A percentile compares a stretch with the other conserved stretches of the same genome.
These are phyloP conservation scores for Megacollybia marginata DNA, from an alignment of 768 basidiomycete genomes.

Conservation along the genomic window DNA sequence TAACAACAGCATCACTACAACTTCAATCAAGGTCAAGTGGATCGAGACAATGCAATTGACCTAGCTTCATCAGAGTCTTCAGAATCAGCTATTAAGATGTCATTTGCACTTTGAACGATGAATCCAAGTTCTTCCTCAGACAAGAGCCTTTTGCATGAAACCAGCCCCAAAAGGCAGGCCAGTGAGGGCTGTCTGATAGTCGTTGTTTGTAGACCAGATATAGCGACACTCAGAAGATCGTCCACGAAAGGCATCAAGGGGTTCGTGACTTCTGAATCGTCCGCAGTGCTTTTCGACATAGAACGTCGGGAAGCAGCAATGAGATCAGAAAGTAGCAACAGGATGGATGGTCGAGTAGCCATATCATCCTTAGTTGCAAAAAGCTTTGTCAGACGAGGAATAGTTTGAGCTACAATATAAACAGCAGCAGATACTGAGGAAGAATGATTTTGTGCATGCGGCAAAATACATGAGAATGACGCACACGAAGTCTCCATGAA, in stretches of 20 bases:
- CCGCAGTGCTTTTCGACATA: constrained; percentile 10
- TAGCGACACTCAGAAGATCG: constrained; percentile 59
- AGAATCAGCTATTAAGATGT: constrained; percentile 48
- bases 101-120: constrained; percentile 69
- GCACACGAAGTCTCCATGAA: constrained; percentile 73
- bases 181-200: constrained; percentile 54
- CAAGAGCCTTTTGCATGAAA: constrained; percentile 57
- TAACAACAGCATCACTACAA: constrained; percentile 49
- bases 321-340: constrained; percentile 62
- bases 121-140: constrained; percentile 71
- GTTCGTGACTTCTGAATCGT: constrained; percentile 18
- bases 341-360: constrained; percentile 55
- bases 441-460: constrained; percentile 1
- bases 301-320: constrained; percentile 47
- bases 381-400: constrained; percentile 71
- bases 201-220: constrained; percentile 46
- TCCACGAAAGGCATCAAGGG: constrained; percentile 65
- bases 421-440: constrained; percentile 56
- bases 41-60: constrained; percentile 18
- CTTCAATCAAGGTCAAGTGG: neutral
- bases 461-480: neutral
- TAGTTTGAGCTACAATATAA: constrained; percentile 58
- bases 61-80: constrained; percentile 51
- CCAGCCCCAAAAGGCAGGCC: constrained; percentile 55
- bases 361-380: constrained; percentile 69